These are phyloP conservation scores for Crithidia acanthocephali DNA, from an alignment of 208 protist genomes.

Conservation along the genomic window DNA sequence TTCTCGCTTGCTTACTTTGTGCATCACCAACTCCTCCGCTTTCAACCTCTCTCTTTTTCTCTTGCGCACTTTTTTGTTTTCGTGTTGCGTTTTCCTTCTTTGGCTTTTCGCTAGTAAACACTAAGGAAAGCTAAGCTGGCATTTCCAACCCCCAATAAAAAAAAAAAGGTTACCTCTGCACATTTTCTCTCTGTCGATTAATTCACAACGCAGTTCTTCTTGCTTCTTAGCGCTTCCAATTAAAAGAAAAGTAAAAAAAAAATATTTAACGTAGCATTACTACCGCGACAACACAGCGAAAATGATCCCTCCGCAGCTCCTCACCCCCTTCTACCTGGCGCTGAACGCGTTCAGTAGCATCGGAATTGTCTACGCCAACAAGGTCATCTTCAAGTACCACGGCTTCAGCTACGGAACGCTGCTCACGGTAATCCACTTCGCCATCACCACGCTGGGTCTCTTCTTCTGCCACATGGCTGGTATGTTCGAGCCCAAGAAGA, in stretches of 20 bases:
- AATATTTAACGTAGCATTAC: no score
- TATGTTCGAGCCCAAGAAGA: conserved; percentile 61
- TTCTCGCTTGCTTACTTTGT: no score
- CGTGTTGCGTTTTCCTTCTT: conserved; percentile 15
- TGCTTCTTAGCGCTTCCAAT: neutral
- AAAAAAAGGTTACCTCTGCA: no score
- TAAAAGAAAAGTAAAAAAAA: neutral
- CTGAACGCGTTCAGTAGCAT: conserved; percentile 71
- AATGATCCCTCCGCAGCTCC: conserved; percentile 14
- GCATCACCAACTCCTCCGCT: no score
- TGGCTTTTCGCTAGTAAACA: no score
- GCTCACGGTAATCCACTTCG: conserved; percentile 77
- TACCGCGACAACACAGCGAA: neutral
- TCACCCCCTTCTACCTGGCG: conserved; percentile 42
- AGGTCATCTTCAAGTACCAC: conserved; percentile 63
- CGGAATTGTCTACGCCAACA: conserved; percentile 73
- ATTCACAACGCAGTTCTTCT: no score
- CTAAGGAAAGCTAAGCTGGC: no score
- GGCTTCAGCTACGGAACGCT: conserved; percentile 60
- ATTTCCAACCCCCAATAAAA: neutral
- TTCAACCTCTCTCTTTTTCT: no score
- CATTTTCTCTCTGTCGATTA: no score
- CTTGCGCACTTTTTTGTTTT: no score
- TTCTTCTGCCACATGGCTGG: conserved; percentile 44
- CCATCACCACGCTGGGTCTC: conserved; percentile 61